These are phyloP conservation scores for Paecilomyces niveus DNA, from an alignment of 2,329 filamentous ascomycete genomes.

Conservation along the genomic window DNA sequence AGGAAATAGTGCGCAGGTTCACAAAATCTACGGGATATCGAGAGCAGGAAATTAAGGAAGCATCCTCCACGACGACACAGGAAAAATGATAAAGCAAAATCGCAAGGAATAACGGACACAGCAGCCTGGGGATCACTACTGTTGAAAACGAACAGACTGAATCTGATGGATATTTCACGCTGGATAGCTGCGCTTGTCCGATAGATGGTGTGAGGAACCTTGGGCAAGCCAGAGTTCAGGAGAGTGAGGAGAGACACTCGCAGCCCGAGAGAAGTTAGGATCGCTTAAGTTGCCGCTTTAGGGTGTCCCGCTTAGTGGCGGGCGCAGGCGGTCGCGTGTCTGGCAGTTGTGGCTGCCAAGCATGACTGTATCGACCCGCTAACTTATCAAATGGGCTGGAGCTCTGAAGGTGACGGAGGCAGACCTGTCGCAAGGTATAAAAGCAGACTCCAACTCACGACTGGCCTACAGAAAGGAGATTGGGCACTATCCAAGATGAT, in stretches of 20 bases:
- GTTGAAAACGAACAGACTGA: background rate
- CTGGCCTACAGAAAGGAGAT: background rate
- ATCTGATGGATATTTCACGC: background rate
- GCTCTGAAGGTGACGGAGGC: background rate
- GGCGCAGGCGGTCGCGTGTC: conserved; percentile 4
- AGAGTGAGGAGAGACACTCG: background rate
- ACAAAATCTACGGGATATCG: conserved; percentile 2
- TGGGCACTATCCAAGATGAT: conserved; percentile 7
- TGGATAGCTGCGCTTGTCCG: background rate
- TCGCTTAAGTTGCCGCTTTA: conserved; percentile 12
- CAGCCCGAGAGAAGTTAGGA: conserved; percentile 4
- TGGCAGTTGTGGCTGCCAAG: background rate
- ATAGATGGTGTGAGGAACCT: background rate
- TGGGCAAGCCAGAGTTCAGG: background rate
- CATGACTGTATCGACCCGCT: background rate
- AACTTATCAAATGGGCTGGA: background rate
- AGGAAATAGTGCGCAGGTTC: background rate
- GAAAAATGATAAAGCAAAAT: background rate
- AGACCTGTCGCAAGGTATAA: background rate
- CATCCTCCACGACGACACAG: background rate
- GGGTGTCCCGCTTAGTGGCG: background rate
- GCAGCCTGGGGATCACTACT: background rate
- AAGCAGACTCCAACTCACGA: background rate
- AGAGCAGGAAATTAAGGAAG: background rate
- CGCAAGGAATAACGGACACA: background rate